Base-by-base conservation (phyloP, 2,329 filamentous ascomycete genomes). In the Pseudopyrenochaeta lycopersici region DNA sequence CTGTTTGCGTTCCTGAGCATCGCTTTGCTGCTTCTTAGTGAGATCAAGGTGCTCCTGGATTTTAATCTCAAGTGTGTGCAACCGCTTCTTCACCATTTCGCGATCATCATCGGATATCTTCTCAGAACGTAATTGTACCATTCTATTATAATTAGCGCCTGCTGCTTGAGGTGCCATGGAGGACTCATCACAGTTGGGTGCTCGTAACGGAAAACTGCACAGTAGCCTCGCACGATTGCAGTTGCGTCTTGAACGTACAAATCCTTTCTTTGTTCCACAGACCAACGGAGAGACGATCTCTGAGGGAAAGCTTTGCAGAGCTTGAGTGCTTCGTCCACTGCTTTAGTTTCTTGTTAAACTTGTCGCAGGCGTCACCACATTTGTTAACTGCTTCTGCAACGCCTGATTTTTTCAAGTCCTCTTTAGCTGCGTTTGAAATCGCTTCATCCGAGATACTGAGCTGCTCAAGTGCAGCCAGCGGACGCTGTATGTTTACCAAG, bases 251-350 rank as follows among this genome's bases (percentile, higher is more conserved):
- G 12, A 58, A 23, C 4, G 58, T 61, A 18, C 42, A 44, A 11
- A 61, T 49, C 46, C 53, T 61, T 38, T 61, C 54, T 43, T 38
- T 56, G 35, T 58, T 59, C 55, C 49, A 62, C 29, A 62, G 35
- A 20, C 58, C 44, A 14, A 56, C 36, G 2, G 49, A 49, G 11
- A 62, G 23, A 3, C 46, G 52, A 54, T 62, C 55, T 23, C 55
- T 50, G 7, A 36, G 33, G 4, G 33, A 36, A 9, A 36, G n/a
- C n/a, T 36, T 59, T 11, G 39, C 23, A 18, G 40, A 30, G 44
- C 35, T 57, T 7, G 56, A 62, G 39, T 59, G 49, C 35, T 55
- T 62, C n/a, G 52, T 62, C 56, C 49, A 62, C 36, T 55, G 54
- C 6, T 18, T 27, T 1, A 62, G 17, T 7, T 50, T 54, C 41